Conservation (phyloP, 2,329 filamentous ascomycete genomes). For the Sporothrix schenckii region DNA sequence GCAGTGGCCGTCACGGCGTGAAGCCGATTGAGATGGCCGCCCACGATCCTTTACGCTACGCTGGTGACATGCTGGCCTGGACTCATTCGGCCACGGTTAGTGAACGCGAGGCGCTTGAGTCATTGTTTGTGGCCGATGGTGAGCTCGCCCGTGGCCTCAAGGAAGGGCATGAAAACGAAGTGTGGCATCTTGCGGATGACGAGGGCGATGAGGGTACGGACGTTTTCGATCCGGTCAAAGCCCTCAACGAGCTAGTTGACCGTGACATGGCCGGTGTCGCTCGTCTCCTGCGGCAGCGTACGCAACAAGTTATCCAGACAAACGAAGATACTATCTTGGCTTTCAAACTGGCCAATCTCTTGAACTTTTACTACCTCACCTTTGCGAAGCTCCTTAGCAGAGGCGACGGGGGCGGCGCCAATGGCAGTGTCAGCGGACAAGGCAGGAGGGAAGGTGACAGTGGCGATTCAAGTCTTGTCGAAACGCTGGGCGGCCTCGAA, state of each 20-base stretch:
- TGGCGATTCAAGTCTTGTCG: constrained; percentile 67
- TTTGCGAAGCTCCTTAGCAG: constrained; percentile 76
- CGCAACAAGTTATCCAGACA: constrained; percentile 88
- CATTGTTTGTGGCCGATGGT: constrained; percentile 87
- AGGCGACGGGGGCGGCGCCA: background rate
- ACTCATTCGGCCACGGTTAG: constrained; percentile 91
- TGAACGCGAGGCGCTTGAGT: constrained; percentile 87
- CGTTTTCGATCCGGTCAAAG: constrained; percentile 77
- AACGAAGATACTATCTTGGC: constrained; percentile 87
- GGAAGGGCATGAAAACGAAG: constrained; percentile 77
- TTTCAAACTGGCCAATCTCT: constrained; percentile 86
- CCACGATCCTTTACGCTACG: constrained; percentile 87
- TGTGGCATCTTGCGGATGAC: constrained; percentile 73
- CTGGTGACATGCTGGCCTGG: constrained; percentile 98
- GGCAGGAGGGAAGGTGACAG: background rate
- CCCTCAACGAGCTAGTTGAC: constrained; percentile 83
- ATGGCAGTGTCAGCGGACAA: background rate
- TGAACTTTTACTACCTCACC: constrained; percentile 85
- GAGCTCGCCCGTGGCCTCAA: constrained; percentile 83
- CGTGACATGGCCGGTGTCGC: constrained; percentile 80
- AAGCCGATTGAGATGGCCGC: constrained; percentile 95
- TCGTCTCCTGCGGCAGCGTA: constrained; percentile 80
- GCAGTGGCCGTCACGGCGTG: constrained; percentile 59
- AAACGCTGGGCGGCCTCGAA: constrained; percentile 69
- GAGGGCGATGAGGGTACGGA: constrained; percentile 55